These are phyloP conservation scores for Blastomyces gilchristii DNA, from an alignment of 2,329 filamentous ascomycete species.

Conservation along the genomic window DNA sequence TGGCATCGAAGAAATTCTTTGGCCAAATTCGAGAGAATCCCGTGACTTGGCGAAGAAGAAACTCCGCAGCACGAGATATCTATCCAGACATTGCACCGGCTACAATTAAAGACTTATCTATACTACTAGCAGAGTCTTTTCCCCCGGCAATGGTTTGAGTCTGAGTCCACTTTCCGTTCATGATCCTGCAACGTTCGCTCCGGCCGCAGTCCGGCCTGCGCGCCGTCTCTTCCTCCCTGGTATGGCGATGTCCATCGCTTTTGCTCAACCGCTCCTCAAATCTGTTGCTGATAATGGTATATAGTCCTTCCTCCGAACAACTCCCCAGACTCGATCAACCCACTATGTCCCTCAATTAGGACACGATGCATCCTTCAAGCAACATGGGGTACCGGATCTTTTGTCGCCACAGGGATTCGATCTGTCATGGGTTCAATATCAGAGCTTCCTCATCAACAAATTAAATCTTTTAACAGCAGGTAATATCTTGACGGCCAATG, in stretches of 20 bases:
- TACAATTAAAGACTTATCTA: too few species aligned
- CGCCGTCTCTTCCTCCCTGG: conserved; percentile 28
- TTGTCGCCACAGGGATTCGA: conserved; percentile 60
- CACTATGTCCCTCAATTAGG: conserved; percentile 42
- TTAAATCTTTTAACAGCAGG: conserved; percentile 66
- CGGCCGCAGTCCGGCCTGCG: conserved; percentile 38
- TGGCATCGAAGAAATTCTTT: conserved; percentile 2
- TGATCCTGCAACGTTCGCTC: conserved; percentile 35
- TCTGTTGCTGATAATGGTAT: conserved; percentile 13
- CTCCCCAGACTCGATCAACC: conserved; percentile 28
- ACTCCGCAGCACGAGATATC: not conserved
- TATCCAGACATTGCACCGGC: not conserved
- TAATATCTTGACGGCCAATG: conserved; percentile 29
- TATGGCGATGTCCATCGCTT: conserved; percentile 17
- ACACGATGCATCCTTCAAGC: conserved; percentile 36
- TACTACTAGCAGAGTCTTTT: not conserved
- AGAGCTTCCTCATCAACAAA: conserved; percentile 60
- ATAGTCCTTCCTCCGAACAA: conserved; percentile 26
- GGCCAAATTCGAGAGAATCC: not conserved
- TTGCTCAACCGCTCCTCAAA: conserved; percentile 6
- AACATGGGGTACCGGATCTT: conserved; percentile 56
- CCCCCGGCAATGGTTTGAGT: conserved; percentile 11
- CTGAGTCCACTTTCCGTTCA: conserved; percentile 16
- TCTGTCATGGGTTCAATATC: conserved; percentile 75
- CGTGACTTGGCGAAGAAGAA: conserved; percentile 10